phyloP scores from a whole-genome alignment of 2,329 filamentous ascomycete species.

The Aureobasidium sp. region DNA sequence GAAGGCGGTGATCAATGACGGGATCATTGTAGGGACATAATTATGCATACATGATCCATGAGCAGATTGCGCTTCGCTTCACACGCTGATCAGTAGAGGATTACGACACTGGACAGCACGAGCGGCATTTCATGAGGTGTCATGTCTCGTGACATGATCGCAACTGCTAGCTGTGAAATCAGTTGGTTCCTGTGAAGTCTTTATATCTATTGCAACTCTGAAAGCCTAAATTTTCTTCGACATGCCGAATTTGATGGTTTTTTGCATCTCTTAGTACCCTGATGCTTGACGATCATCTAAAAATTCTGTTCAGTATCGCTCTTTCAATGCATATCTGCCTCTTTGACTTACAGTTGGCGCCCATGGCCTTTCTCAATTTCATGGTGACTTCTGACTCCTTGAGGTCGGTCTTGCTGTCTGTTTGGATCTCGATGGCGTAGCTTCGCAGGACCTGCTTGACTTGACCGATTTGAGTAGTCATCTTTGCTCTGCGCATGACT shows the following conservation, averaged over 20 bases:
- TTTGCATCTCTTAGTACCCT: not conserved
- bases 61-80: not conserved
- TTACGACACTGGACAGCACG: not conserved
- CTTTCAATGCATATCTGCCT: not conserved
- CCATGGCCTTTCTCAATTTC: slow-evolving; percentile 14
- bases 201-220: not conserved
- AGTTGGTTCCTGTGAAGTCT: not conserved
- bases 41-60: not conserved
- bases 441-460: slow-evolving; percentile 13
- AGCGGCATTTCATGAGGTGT: not conserved
- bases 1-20: not conserved
- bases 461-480: slow-evolving; percentile 10
- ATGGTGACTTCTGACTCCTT: slow-evolving; percentile 9
- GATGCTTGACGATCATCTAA: slow-evolving; percentile 9
- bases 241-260: not conserved
- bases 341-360: slow-evolving; percentile 8
- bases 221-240: not conserved
- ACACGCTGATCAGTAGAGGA: not conserved
- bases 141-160: not conserved
- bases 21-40: not conserved
- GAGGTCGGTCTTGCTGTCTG: slow-evolving; percentile 12
- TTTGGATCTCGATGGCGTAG: slow-evolving; percentile 14
- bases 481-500: slow-evolving; percentile 14
- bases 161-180: not conserved
- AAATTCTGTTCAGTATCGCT: not conserved